Percentiles rank a stretch among this genome's conserved stretches.
Conservation (phyloP, 129 eudicot species). For the Heracleum sosnowskyi region DNA sequence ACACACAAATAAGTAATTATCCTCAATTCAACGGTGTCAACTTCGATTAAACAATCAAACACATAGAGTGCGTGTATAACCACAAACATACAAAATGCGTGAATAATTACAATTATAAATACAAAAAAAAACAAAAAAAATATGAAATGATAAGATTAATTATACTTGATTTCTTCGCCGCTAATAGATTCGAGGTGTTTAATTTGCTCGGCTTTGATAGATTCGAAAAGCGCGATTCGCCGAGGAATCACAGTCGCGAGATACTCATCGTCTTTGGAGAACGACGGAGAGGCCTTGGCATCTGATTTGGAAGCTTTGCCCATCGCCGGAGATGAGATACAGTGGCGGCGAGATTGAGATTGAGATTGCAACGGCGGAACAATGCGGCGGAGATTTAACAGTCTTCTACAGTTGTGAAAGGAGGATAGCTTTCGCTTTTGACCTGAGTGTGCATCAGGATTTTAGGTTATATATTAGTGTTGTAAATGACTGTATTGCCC, state of each 20-base stretch:
- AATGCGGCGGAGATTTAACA: background rate
- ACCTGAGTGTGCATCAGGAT: background rate
- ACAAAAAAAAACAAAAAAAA: no score
- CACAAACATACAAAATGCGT: background rate
- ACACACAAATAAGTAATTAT: no score
- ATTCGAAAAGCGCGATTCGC: constrained; percentile 17
- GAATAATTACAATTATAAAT: no score
- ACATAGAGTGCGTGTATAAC: background rate
- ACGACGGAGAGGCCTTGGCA: constrained; percentile 18
- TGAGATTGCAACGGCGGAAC: no score
- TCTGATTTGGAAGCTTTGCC: background rate
- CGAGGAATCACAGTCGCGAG: constrained; percentile 49
- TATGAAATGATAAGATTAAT: no score
- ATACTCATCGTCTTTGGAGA: constrained; percentile 54
- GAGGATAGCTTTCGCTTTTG: background rate
- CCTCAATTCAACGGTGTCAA: no score
- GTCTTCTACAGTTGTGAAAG: background rate
- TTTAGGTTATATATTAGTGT: background rate
- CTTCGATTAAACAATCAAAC: background rate
- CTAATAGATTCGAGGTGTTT: background rate
- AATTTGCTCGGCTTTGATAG: background rate
- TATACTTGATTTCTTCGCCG: background rate
- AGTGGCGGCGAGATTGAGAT: background rate
- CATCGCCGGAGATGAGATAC: background rate
- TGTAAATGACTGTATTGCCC: background rate